phyloP scores from a whole-genome alignment of 768 basidiomycete species.

The Galerina sulciceps region DNA sequence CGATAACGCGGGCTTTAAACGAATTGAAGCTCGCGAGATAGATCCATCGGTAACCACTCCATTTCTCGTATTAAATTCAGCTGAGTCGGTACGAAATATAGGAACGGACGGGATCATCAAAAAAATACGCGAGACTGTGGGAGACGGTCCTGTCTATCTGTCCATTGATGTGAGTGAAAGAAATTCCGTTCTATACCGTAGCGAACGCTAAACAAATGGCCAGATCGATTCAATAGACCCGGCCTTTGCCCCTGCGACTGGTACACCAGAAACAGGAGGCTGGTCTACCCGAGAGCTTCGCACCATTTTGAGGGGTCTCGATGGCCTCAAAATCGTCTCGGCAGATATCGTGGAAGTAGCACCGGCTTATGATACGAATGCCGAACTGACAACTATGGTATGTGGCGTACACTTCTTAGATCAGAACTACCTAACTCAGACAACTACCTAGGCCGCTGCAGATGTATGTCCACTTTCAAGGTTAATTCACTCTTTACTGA shows the following conservation, averaged over 20 bases:
- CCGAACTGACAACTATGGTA: constrained; percentile 37
- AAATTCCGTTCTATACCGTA: background rate
- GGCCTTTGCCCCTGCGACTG: constrained; percentile 81
- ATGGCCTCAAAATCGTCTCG: constrained; percentile 76
- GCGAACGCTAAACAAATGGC: background rate
- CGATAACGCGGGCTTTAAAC: constrained; percentile 76
- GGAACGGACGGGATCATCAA: constrained; percentile 78
- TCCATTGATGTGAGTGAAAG: constrained; percentile 69
- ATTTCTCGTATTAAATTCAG: background rate
- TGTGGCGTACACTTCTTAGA: constrained; percentile 17
- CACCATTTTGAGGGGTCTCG: constrained; percentile 74
- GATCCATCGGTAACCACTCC: constrained; percentile 64
- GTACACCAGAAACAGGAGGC: constrained; percentile 84
- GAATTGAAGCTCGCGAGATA: constrained; percentile 85
- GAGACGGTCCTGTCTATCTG: constrained; percentile 74
- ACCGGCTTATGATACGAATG: constrained; percentile 73
- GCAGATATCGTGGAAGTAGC: constrained; percentile 88
- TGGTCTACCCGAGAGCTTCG: constrained; percentile 86
- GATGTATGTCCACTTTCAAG: constrained; percentile 33
- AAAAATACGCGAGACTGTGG: constrained; percentile 80
- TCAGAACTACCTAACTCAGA: constrained; percentile 7
- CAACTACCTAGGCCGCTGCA: constrained; percentile 38
- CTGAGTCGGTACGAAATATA: constrained; percentile 24
- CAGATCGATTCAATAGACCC: constrained; percentile 84
- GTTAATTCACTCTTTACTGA: constrained; percentile 1